Evolutionary conservation across 441 rosid species (phyloP).

Genomic region (Biscutella laevigata): DNA sequence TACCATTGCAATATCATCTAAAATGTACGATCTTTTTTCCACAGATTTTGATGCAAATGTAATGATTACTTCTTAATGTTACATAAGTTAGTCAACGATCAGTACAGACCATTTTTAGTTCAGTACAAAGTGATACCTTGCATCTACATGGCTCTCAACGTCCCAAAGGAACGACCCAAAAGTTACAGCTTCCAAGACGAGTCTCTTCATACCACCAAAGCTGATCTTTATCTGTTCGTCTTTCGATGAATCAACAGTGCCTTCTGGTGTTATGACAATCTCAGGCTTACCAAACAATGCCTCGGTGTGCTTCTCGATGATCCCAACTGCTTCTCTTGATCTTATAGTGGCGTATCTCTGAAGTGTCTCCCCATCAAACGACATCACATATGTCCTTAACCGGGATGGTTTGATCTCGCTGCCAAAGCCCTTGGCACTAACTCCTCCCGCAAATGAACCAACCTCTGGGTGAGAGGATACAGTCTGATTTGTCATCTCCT

Average conservation of each 20-base stretch:
- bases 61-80: slow-evolving; percentile 21
- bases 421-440: slow-evolving; percentile 50
- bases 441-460: slow-evolving; percentile 43
- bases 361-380: slow-evolving; percentile 81
- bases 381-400: slow-evolving; percentile 73
- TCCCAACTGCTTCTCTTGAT: slow-evolving; percentile 77
- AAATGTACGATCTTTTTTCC: slow-evolving; percentile 10
- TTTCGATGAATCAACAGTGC: slow-evolving; percentile 64
- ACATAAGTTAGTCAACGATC: slow-evolving; percentile 22
- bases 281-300: slow-evolving; percentile 88
- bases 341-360: slow-evolving; percentile 82
- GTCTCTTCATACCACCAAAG: slow-evolving; percentile 78
- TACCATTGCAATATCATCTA: slow-evolving; percentile 11
- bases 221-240: slow-evolving; percentile 71
- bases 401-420: slow-evolving; percentile 49
- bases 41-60: slow-evolving; percentile 4
- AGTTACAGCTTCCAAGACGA: slow-evolving; percentile 85
- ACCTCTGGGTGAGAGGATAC: slow-evolving; percentile 57
- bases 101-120: slow-evolving; percentile 21
- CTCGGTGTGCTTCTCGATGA: slow-evolving; percentile 91
- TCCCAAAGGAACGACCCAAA: slow-evolving; percentile 96
- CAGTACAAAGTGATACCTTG: slow-evolving; percentile 71
- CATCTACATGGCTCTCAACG: slow-evolving; percentile 79
- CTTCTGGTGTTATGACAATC: slow-evolving; percentile 58
- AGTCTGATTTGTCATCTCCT: slow-evolving; percentile 28